Evolutionary conservation across 331 rosid genomes (phyloP).

Genomic region (Malus hybrid): DNA sequence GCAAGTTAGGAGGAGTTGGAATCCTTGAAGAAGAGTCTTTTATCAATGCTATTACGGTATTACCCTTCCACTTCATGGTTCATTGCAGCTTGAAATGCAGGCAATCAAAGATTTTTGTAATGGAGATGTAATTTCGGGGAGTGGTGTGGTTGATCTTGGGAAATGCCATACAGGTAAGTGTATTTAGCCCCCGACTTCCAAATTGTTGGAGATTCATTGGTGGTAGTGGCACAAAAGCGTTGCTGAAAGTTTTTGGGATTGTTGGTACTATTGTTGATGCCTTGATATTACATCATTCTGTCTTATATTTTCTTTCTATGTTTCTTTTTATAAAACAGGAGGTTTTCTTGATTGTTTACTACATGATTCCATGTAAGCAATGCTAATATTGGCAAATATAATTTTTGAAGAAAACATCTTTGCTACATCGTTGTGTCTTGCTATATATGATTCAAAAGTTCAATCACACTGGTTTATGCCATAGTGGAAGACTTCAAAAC

Average conservation of each 20-base stretch:
- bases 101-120: background rate
- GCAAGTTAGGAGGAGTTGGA: background rate
- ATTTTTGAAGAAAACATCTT: no score
- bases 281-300: background rate
- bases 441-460: no score
- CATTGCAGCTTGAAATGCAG: background rate
- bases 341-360: background rate
- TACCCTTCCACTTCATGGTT: background rate
- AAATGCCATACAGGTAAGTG: background rate
- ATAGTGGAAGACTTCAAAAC: no score
- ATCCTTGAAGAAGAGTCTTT: background rate
- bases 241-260: no score
- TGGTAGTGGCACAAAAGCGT: no score
- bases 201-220: no score
- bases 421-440: no score
- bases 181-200: no score
- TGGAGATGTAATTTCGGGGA: background rate
- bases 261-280: background rate
- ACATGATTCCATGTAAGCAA: no score
- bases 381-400: no score
- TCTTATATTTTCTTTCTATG: no score
- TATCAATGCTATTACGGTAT: background rate
- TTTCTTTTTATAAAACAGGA: background rate
- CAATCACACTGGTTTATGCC: no score
- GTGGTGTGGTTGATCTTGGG: background rate